Evolutionary conservation across 805 yeast species (phyloP), one percentile per base, ranked within the genome.

Genomic region (Lipomyces kockii): DNA sequence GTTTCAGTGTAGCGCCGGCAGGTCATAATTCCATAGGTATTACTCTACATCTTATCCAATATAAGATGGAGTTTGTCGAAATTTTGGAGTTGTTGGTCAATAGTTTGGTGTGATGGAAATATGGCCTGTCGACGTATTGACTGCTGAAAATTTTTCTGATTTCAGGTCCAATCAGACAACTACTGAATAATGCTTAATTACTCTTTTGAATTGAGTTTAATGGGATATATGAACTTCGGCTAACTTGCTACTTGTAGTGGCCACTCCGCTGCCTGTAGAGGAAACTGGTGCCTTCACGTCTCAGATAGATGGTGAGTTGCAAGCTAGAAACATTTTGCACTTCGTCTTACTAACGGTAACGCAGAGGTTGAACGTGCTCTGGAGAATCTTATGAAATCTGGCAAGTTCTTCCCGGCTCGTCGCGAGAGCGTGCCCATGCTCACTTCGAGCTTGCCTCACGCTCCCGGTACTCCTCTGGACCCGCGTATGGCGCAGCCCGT

Each of bases 311-410:
- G 71, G 71, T 67, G 32, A n/a, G 71, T 65, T 17, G 9, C 6
- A 2, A 17, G 49, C 9, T 17, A 43, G 14, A 17, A 17, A 17
- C 11, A 43, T 49, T 25, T 61, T 60, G 5, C 46, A 9, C 17
- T n/a, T 25, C 27, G 3, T 4, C 46, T 8, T 12, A 37, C 60
- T 65, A 43, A 63, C 61, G 0, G 7, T 17, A 17, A 25, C 8
- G 2, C 61, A 66, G 73, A 71, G 61, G 73, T 71, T 46, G 73
- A 71, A 3, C 72, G 73, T 34, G 73, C 73, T 25, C 58, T 71
- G 39, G 73, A 71, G n/a, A 71, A 71, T 43, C 64, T 71, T 39
- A 67, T 71, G 55, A 71, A 71, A 63, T 69, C 72, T 29, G 73
- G 73, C 60, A 71, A 71, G 63, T 67, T 71, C 51, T 69, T 63